Conservation (phyloP, 371 early-diverging fungal species). For the Saksenaea oblongispora region DNA sequence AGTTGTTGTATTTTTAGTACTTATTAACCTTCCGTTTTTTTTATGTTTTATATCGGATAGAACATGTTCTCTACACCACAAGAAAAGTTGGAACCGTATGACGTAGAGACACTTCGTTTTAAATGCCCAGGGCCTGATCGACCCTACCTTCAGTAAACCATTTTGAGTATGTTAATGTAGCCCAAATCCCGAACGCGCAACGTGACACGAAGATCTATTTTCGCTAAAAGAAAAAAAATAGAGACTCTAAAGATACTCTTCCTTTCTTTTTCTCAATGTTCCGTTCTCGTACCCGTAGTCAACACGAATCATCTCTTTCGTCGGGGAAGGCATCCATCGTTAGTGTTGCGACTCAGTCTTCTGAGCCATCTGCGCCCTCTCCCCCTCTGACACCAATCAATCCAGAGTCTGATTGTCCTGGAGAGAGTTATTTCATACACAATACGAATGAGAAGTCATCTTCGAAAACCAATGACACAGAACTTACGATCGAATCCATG, state of each 20-base stretch:
- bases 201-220: constrained; percentile 3
- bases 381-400: neutral
- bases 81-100: constrained; percentile 37
- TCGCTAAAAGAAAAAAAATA: constrained; percentile 5
- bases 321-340: neutral
- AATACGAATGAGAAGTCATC: constrained; percentile 12
- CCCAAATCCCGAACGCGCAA: constrained; percentile 4
- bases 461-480: constrained; percentile 2
- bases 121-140: constrained; percentile 54
- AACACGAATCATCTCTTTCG: constrained; percentile 20
- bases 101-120: constrained; percentile 36
- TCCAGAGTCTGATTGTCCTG: neutral
- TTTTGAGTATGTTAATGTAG: neutral
- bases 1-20: neutral
- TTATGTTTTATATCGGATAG: constrained; percentile 18
- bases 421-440: neutral
- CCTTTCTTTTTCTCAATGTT: constrained; percentile 10
- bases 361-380: neutral
- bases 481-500: constrained; percentile 45
- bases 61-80: constrained; percentile 56
- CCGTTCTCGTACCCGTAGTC: constrained; percentile 8
- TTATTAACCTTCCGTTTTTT: neutral
- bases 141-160: constrained; percentile 50
- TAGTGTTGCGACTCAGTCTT: neutral
- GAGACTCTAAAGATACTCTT: neutral